Evolutionary conservation across 2,329 filamentous ascomycete genomes (phyloP).

Genomic region (Aspergillus quadrilineatus): DNA sequence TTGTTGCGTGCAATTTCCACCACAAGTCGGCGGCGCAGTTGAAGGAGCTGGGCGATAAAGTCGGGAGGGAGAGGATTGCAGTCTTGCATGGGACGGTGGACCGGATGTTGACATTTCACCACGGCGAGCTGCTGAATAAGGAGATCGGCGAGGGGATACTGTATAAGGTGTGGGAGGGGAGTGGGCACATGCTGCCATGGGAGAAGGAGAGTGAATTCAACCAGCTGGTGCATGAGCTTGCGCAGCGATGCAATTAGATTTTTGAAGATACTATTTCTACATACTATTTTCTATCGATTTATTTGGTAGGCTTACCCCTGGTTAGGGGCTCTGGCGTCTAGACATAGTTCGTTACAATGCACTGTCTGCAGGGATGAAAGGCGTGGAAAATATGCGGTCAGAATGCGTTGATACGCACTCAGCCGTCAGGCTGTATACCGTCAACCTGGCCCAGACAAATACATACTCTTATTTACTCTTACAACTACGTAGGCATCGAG

Average conservation of each 20-base stretch:
- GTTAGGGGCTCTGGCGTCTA: no score
- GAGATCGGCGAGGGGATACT: constrained; percentile 61
- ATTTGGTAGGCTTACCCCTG: neutral
- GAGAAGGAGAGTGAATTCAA: constrained; percentile 72
- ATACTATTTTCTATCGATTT: neutral
- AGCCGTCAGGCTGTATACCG: neutral
- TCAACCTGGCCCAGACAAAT: neutral
- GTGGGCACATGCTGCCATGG: constrained; percentile 72
- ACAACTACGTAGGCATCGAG: no score
- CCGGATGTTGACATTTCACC: constrained; percentile 71
- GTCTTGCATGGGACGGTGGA: constrained; percentile 75
- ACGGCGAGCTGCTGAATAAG: constrained; percentile 67
- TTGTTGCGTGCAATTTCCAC: constrained; percentile 77
- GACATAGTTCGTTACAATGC: neutral
- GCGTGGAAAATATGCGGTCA: neutral
- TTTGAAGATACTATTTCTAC: neutral
- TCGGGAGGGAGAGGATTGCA: constrained; percentile 72
- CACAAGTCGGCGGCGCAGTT: constrained; percentile 69
- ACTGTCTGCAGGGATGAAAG: neutral
- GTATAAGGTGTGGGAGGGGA: constrained; percentile 62
- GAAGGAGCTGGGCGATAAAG: constrained; percentile 60
- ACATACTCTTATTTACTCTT: no score
- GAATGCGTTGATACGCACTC: neutral
- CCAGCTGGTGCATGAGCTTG: constrained; percentile 58
- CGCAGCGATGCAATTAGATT: constrained; percentile 36